These are phyloP conservation scores for Ganoderma lingzhi DNA, from an alignment of 1,284 basidiomycete species.

Conservation along the genomic window DNA sequence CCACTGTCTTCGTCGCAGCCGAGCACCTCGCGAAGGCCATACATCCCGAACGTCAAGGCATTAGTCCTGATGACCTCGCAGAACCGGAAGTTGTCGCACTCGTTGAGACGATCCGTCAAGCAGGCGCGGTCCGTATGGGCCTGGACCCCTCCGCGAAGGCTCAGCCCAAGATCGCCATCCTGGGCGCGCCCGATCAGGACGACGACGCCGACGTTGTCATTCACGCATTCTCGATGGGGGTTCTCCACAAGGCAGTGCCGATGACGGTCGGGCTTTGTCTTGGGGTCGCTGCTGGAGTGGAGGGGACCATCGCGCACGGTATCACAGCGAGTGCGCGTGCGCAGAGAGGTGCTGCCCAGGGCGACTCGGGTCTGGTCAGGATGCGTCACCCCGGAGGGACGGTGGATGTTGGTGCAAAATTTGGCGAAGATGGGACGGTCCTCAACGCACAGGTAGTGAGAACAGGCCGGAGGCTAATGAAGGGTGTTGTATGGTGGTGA, in stretches of 20 bases:
- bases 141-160: conserved; percentile 66
- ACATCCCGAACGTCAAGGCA: conserved; percentile 31
- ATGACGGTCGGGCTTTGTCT: conserved; percentile 80
- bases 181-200: conserved; percentile 48
- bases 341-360: conserved; percentile 15
- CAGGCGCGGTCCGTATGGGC: conserved; percentile 68
- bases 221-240: conserved; percentile 76
- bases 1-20: conserved; percentile 67
- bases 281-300: conserved; percentile 66
- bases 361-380: conserved; percentile 36
- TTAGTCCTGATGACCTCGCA: conserved; percentile 34
- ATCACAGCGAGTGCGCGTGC: conserved; percentile 46
- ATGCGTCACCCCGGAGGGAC: conserved; percentile 72
- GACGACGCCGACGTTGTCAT: conserved; percentile 58
- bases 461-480: conserved; percentile 75
- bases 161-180: conserved; percentile 76
- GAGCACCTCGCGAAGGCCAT: conserved; percentile 53
- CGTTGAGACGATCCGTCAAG: conserved; percentile 63
- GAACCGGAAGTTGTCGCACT: conserved; percentile 42
- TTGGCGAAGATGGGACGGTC: conserved; percentile 53
- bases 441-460: conserved; percentile 68
- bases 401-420: conserved; percentile 70
- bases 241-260: conserved; percentile 75
- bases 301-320: conserved; percentile 60
- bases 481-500: conserved; percentile 72